Base-by-base conservation (phyloP, 2,329 filamentous ascomycete species). In the Stagonosporopsis rhizophila region DNA sequence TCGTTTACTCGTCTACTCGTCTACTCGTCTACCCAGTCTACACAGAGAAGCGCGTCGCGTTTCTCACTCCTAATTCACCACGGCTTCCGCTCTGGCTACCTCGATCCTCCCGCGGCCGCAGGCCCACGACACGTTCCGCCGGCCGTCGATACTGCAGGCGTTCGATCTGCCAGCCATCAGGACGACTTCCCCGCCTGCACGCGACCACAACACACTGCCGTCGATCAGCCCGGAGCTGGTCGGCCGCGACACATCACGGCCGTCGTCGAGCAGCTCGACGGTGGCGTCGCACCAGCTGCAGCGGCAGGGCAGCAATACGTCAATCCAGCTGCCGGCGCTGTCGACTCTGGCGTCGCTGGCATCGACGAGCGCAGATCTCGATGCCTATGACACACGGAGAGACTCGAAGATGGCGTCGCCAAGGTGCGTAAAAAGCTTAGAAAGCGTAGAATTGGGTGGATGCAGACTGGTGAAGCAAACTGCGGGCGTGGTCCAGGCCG, bases 331-430 rank as follows among this genome's bases (percentile, higher is more conserved):
- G 45, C 85, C 85, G 22, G 84, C 83, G 22, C 74, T 88, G 48
- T 85, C 85, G 47, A 81, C 85, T 35, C 78, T 88, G 65, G 85
- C 86, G 39, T 85, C 83, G 51, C 78, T 86, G 65, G 83, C 83
- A 32, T 80, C 82, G 27, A 80, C 79, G 49, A 78, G 68, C 62
- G 66, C 82, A 12, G 80, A 58, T n/a, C n/a, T n/a, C 82, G 78
- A 73, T 71, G 80, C 66, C 50, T 45, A 65, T 55, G 64, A 67
- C 47, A 50, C 50, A 38, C 61, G 49, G 44, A 61, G 60, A 51
- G 59, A 58, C 38, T 70, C 70, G 49, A 64, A 58, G 54, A 62
- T 62, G 57, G 65, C 66, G 52, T 70, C 69, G 45, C 69, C 68
- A 9, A 73, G 69, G 71, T 74, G 65, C 62, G 72, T 73, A 25